A percentile compares a stretch with the other conserved stretches of the same genome.
Conservation (phyloP, 2,329 filamentous ascomycete genomes). For the Hirsutella rhossiliensis region DNA sequence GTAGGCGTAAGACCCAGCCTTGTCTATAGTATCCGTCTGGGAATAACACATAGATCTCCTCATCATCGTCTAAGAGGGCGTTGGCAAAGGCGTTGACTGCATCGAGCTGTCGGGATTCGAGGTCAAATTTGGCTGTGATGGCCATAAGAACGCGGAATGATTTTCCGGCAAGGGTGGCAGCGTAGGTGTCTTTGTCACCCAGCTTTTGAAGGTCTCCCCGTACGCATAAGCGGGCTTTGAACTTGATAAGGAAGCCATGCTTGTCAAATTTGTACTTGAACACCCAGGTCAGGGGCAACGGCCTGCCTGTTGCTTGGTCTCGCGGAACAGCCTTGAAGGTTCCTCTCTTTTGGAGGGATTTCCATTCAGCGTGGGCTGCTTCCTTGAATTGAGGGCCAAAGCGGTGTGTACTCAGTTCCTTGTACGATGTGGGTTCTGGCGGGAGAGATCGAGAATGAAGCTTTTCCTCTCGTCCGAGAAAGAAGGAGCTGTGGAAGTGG, state of each 20-base stretch:
- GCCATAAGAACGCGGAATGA: constrained; percentile 3
- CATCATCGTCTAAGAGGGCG: background rate
- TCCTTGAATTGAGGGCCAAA: constrained; percentile 3
- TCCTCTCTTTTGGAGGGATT: background rate
- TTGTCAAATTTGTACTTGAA: constrained; percentile 1
- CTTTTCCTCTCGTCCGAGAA: no score
- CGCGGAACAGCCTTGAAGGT: constrained; percentile 1
- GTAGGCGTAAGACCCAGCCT: background rate
- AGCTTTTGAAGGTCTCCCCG: no score
- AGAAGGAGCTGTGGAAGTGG: background rate
- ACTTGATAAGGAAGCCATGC: constrained; percentile 1
- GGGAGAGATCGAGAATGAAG: constrained; percentile 1
- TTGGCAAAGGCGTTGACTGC: constrained; percentile 4
- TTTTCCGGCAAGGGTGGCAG: constrained; percentile 1
- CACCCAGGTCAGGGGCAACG: background rate
- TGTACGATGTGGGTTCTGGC: constrained; percentile 1
- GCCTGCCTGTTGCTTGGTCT: background rate
- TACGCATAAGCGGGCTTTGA: background rate
- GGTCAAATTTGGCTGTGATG: constrained; percentile 1
- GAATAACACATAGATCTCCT: constrained; percentile 1
- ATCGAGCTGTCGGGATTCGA: constrained; percentile 1
- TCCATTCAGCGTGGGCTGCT: constrained; percentile 1
- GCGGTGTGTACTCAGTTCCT: constrained; percentile 1
- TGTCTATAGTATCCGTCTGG: background rate
- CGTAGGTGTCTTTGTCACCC: no score